Base-by-base conservation (phyloP, 371 early-diverging fungal genomes). In the Mucor saturninus region DNA sequence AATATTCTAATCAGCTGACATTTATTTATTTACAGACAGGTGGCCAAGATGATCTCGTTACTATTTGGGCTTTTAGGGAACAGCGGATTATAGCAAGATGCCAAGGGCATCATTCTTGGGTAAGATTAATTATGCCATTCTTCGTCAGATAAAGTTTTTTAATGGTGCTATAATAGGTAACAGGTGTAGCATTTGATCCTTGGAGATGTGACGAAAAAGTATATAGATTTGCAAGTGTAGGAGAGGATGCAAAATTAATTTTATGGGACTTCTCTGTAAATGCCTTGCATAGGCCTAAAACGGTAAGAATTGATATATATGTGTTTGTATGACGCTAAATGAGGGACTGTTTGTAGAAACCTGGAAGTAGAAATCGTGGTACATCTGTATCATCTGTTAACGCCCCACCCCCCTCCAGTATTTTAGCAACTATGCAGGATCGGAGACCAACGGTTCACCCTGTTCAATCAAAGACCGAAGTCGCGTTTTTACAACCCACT, bases 41-140 rank as follows among this genome's bases (percentile, higher is more conserved):
- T 8, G 95, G 97, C 0, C 97, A 99, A 72, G 99, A 99, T 74
- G 98, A 99, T 71, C 73, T 95, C 26, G 87, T 98, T 10, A 91
- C 95, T 6, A 86, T 99, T 3, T 98, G 96, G 96, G 86, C 88
- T 55, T 87, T 86, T 67, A 84, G 78, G 69, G 94, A 87, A 39
- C 85, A 86, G 39, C 69, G 88, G 7, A 85, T 94, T n/a, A 85
- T 95, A 4, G 96, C 96, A 2, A 80, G 98, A 11, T 94, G 95
- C 68, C 93, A 92, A 67, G 98, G 97, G 5, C 99, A 99, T 72
- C 85, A 89, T 53, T 97, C 99, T 0, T 97, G 97, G 90, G 93
- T 92, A 65, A 75, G 64, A 40, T 14, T 21, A 21, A 21, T 21
- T 21, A 21, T 21, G 21, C n/a, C 42, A 42, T 31, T 13, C 35